phyloP scores from a whole-genome alignment of 768 basidiomycete genomes.

The Pluteus cervinus region DNA sequence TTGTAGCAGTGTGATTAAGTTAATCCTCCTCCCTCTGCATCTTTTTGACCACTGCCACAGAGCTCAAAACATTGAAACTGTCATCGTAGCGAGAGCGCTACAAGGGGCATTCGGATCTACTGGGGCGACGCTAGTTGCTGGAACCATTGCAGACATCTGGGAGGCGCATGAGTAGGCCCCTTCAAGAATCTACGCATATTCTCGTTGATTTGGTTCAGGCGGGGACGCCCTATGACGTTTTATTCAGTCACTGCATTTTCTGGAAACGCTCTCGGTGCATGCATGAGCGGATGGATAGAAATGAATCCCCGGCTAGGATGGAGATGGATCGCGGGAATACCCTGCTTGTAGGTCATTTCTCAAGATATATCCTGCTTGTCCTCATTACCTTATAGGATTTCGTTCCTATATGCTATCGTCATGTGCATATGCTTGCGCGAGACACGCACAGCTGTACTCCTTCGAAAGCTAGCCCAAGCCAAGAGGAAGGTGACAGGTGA shows the following conservation, averaged over 20 bases:
- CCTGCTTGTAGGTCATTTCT: slow-evolving; percentile 62
- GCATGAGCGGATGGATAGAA: slow-evolving; percentile 64
- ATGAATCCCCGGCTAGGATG: slow-evolving; percentile 51
- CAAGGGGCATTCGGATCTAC: slow-evolving; percentile 66
- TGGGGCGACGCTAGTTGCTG: slow-evolving; percentile 67
- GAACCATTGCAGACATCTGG: slow-evolving; percentile 73
- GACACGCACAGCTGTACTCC: slow-evolving; percentile 66
- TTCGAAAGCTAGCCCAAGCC: slow-evolving; percentile 58
- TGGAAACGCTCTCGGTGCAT: slow-evolving; percentile 58
- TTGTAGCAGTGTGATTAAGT: slow-evolving; percentile 34
- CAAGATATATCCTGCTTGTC: slow-evolving; percentile 13
- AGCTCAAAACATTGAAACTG: slow-evolving; percentile 49
- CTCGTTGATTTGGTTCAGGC: slow-evolving; percentile 34
- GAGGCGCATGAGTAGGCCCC: slow-evolving; percentile 47
- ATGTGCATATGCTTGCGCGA: slow-evolving; percentile 62
- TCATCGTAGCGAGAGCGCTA: slow-evolving; percentile 61
- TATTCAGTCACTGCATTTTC: slow-evolving; percentile 59
- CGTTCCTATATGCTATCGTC: no score
- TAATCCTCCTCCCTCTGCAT: background rate
- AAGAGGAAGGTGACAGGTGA: slow-evolving; percentile 64
- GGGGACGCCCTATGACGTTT: slow-evolving; percentile 72
- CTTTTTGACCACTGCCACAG: slow-evolving; percentile 15
- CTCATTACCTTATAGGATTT: slow-evolving; percentile 20
- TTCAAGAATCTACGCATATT: background rate
- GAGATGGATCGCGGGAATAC: slow-evolving; percentile 85